These are phyloP conservation scores for Microsporum audouinii DNA, from an alignment of 2,329 filamentous ascomycete species.

Conservation along the genomic window DNA sequence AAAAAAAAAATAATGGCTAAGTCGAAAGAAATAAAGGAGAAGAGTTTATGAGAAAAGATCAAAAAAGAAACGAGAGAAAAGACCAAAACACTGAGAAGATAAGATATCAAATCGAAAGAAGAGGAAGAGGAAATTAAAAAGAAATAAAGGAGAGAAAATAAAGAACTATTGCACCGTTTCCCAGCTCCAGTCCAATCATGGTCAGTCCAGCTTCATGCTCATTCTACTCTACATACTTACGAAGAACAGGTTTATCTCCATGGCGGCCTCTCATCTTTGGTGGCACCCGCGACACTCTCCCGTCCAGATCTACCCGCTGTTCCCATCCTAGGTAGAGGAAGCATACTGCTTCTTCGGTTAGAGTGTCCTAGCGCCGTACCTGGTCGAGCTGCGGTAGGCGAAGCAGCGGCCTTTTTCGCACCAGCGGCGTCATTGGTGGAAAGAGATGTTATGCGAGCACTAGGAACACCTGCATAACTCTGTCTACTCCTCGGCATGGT, in stretches of 20 bases:
- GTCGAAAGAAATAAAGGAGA: not conserved
- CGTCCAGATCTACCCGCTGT: slow-evolving; percentile 17
- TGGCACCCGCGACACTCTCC: slow-evolving; percentile 20
- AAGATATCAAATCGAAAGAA: not conserved
- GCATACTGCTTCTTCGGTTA: slow-evolving; percentile 29
- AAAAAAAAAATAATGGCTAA: not conserved
- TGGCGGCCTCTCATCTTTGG: slow-evolving; percentile 25
- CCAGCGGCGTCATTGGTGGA: not conserved
- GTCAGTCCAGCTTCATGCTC: not conserved
- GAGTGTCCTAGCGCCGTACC: slow-evolving; percentile 32
- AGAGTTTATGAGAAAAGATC: not conserved
- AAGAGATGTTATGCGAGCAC: slow-evolving; percentile 9
- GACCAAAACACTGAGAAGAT: not conserved
- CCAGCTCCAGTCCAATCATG: not conserved
- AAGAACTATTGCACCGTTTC: not conserved
- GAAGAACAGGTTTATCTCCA: slow-evolving; percentile 22
- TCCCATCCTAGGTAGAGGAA: slow-evolving; percentile 27
- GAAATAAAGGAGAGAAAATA: not conserved
- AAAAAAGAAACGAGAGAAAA: not conserved
- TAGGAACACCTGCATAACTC: slow-evolving; percentile 28
- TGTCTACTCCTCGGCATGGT: slow-evolving; percentile 28
- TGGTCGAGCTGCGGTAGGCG: slow-evolving; percentile 15
- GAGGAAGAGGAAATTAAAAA: not conserved
- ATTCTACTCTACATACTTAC: not conserved
- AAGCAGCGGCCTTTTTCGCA: slow-evolving; percentile 1